Base-by-base conservation (phyloP, 805 yeast species). In the Starmera caribaea region DNA sequence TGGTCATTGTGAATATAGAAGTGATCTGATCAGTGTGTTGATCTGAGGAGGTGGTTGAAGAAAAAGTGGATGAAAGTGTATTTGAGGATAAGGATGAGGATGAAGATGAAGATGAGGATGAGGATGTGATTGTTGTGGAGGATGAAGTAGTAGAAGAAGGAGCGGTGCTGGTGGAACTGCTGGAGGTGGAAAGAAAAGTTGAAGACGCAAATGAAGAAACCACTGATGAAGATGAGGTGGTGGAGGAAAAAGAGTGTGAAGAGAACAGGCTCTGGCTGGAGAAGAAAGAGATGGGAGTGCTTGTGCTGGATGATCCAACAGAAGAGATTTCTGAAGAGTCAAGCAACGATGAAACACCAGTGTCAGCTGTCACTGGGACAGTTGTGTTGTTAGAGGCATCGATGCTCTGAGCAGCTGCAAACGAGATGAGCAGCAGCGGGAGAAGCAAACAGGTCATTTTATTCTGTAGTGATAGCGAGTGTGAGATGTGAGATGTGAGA, bases 1-100 rank as follows among this genome's bases (percentile, higher is more conserved):
- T 59, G 8, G 57, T 54, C 4, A 66, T 62, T 24, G 58, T 50
- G 16, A 63, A 45, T 5, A 60, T 41, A 26, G 58, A 51, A 1
- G 66, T 60, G 8, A 49, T n/a, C 40, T 37, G 17, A 26, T 36
- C 4, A 34, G 38, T 27, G 40, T 35, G 4, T n/a, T 15, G n/a
- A 30, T 14, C 14, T 13, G 15, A 30, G 8, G 9, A 13, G 4
- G 36, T 8, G 14, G 44, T 33, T 3, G 54, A 38, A 9, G 49
- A 46, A 9, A 50, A 30, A 12, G 48, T 39, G 24, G 51, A 40
- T 5, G 52, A 38, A 13, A 42, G 16, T 8, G 41, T 29, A 26
- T 10, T 11, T 11, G 43, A 27, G 11, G 41, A 27, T 10, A 38
- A 10, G 12, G 37, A 30, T 16, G 41, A 21, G 8, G 42, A 32